phyloP scores from a whole-genome alignment of 2,329 filamentous ascomycete genomes.

The Trichoderma oligosporum region DNA sequence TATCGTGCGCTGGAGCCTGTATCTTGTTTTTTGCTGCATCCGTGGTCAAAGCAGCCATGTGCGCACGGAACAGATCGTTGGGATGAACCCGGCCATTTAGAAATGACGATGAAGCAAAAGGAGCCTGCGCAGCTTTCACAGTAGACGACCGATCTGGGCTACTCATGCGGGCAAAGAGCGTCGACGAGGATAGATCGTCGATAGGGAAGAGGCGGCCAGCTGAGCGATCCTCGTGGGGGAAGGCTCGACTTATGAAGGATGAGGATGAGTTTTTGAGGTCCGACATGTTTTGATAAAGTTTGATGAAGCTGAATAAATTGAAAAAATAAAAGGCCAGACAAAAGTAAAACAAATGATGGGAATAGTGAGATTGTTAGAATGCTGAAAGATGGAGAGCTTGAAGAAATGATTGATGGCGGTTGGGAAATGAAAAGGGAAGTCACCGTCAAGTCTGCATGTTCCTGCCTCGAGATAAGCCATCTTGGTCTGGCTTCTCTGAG shows the following conservation, averaged over 20 bases:
- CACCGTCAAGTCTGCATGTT: background rate
- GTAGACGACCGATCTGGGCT: slow-evolving; percentile 22
- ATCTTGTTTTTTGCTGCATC: background rate
- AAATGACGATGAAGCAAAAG: background rate
- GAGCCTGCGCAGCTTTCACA: background rate
- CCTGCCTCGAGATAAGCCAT: too few species aligned
- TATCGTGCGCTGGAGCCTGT: background rate
- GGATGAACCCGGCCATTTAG: background rate
- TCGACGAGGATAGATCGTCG: slow-evolving; percentile 24
- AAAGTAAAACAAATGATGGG: background rate
- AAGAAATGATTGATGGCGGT: background rate
- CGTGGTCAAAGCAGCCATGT: slow-evolving; percentile 17
- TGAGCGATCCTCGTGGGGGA: background rate
- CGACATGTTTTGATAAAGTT: background rate
- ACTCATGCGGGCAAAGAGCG: slow-evolving; percentile 30
- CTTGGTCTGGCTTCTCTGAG: too few species aligned
- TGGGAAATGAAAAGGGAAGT: background rate
- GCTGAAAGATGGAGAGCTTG: background rate
- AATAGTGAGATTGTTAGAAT: background rate
- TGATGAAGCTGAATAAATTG: background rate
- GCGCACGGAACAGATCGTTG: slow-evolving; percentile 26
- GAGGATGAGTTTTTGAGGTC: background rate
- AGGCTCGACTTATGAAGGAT: background rate
- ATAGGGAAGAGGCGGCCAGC: background rate
- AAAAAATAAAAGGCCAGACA: too few species aligned